These are phyloP conservation scores for Claviceps digitariae DNA, from an alignment of 2,329 filamentous ascomycete species.

Conservation along the genomic window DNA sequence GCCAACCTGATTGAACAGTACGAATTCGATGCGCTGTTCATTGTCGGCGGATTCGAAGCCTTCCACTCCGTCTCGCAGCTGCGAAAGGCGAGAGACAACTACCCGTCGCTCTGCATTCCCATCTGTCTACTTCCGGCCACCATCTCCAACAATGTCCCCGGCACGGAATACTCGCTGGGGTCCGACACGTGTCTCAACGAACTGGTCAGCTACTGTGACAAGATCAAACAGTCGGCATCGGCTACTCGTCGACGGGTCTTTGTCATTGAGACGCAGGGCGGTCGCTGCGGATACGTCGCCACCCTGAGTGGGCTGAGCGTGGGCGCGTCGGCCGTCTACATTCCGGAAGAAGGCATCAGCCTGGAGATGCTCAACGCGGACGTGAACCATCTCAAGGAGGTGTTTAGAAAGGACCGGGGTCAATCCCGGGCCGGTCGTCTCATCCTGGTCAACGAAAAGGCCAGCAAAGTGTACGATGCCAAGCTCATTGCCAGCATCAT, in stretches of 20 bases:
- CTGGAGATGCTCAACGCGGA: constrained; percentile 86
- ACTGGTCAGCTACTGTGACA: constrained; percentile 88
- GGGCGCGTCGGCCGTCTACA: constrained; percentile 87
- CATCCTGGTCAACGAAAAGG: constrained; percentile 93
- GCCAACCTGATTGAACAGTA: constrained; percentile 75
- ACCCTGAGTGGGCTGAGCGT: constrained; percentile 84
- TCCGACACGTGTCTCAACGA: constrained; percentile 96
- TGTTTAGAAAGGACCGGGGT: constrained; percentile 74
- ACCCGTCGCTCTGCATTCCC: constrained; percentile 80
- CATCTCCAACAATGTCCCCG: constrained; percentile 96
- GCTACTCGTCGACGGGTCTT: constrained; percentile 89
- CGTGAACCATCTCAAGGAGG: constrained; percentile 75
- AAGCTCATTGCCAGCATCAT: constrained; percentile 94
- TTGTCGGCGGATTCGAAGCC: constrained; percentile 91
- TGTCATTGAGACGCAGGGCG: constrained; percentile 95
- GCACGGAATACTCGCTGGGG: constrained; percentile 91
- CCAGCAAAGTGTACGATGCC: constrained; percentile 78
- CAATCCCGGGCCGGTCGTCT: constrained; percentile 83
- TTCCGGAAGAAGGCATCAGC: constrained; percentile 88
- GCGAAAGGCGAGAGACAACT: constrained; percentile 63
- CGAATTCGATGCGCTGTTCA: constrained; percentile 80
- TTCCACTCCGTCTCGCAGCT: constrained; percentile 87
- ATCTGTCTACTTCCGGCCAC: constrained; percentile 89
- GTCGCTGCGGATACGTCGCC: constrained; percentile 84
- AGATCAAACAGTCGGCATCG: constrained; percentile 92